These are phyloP conservation scores for Polyporus arcularius DNA, from an alignment of 768 basidiomycete genomes.

Conservation along the genomic window DNA sequence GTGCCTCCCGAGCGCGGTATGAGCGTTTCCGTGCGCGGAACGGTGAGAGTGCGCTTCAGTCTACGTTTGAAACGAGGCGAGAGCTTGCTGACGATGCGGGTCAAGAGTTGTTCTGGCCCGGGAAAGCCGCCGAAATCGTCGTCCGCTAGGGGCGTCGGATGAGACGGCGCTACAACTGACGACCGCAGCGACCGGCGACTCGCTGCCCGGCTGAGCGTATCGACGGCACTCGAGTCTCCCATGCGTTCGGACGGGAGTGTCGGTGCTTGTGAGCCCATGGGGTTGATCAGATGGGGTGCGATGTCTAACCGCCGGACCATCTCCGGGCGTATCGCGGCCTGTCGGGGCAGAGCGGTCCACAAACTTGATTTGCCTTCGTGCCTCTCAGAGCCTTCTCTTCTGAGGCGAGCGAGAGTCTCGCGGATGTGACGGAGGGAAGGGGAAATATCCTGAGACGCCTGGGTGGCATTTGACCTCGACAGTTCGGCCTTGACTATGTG, in stretches of 20 bases:
- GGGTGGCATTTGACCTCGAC: neutral
- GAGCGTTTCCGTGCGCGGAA: conserved; percentile 67
- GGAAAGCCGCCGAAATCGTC: conserved; percentile 37
- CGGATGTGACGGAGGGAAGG: conserved; percentile 9
- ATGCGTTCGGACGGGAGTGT: neutral
- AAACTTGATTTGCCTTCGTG: neutral
- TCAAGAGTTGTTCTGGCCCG: conserved; percentile 25
- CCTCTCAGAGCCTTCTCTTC: neutral
- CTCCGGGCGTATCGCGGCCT: conserved; percentile 13
- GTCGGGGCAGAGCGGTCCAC: neutral
- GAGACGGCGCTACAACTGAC: neutral
- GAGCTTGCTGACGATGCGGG: conserved; percentile 42
- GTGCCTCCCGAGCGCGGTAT: conserved; percentile 14
- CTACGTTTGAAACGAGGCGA: conserved; percentile 61
- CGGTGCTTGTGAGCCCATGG: conserved; percentile 16
- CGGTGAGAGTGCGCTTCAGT: conserved; percentile 68
- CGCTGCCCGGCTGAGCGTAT: conserved; percentile 1
- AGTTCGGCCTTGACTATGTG: conserved; percentile 25
- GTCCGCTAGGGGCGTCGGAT: neutral
- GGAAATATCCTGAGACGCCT: neutral
- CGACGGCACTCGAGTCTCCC: neutral
- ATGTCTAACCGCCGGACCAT: conserved; percentile 26
- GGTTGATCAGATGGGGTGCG: conserved; percentile 21
- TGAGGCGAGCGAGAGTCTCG: neutral
- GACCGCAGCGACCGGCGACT: conserved; percentile 9